These are phyloP conservation scores for Vaccinium vitisidaea DNA, from an alignment of 148 eudicot species.

Conservation along the genomic window DNA sequence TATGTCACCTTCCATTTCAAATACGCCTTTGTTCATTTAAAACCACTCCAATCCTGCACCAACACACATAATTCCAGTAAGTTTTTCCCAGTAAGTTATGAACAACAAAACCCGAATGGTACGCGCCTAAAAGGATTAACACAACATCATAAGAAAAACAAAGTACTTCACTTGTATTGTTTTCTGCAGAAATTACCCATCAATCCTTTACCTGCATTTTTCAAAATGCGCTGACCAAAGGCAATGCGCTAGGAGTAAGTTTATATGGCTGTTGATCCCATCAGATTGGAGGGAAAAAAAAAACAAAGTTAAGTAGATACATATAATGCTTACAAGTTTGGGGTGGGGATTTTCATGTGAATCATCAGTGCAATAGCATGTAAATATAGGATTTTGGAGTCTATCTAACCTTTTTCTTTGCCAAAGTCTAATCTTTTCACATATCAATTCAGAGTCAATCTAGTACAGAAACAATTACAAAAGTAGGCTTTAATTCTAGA, in stretches of 20 bases:
- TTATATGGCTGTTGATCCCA: neutral
- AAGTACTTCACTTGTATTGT: neutral
- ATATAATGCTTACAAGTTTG: neutral
- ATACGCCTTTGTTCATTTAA: slow-evolving; percentile 12
- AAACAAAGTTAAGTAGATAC: neutral
- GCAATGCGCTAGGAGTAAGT: neutral
- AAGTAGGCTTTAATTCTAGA: neutral
- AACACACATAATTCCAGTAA: too few relatives aligned
- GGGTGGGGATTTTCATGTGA: neutral
- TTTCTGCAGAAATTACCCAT: neutral
- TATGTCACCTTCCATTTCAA: slow-evolving; percentile 40
- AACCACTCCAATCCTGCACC: slow-evolving; percentile 17
- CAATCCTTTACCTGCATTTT: neutral
- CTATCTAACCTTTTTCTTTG: neutral
- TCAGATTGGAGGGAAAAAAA: neutral
- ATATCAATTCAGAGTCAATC: neutral
- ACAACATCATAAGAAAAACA: neutral
- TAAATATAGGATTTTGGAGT: neutral
- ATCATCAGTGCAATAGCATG: neutral
- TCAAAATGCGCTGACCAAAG: neutral
- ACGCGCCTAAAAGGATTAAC: neutral
- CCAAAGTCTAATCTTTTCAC: neutral
- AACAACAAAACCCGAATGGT: neutral
- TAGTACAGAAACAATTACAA: neutral
- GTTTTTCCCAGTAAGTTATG: neutral